Evolutionary conservation across 148 eudicot genomes (phyloP).

Genomic region (Cornus suecica): DNA sequence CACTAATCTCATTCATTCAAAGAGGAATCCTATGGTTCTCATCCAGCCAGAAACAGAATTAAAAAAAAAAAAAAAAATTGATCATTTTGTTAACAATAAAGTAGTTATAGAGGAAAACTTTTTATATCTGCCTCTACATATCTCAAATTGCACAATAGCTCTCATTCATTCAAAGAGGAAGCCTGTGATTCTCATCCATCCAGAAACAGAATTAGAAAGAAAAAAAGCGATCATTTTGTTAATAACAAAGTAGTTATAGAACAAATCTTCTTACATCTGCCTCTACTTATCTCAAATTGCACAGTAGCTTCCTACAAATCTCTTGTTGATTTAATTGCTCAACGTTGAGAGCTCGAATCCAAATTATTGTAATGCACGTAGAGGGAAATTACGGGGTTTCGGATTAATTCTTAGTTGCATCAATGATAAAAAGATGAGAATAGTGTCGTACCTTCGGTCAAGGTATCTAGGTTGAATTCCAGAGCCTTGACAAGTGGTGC

Average conservation of each 20-base stretch:
- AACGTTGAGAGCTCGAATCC: background rate
- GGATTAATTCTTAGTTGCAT: background rate
- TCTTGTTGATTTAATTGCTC: background rate
- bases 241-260: background rate
- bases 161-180: background rate
- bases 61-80: background rate
- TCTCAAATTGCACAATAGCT: background rate
- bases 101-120: background rate
- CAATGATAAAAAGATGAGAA: background rate
- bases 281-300: background rate
- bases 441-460: constrained; percentile 70
- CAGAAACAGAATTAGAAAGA: background rate
- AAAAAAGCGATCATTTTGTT: background rate
- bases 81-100: background rate
- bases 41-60: background rate
- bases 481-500: constrained; percentile 96
- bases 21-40: background rate
- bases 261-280: background rate
- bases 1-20: background rate
- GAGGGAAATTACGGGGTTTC: background rate
- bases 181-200: background rate
- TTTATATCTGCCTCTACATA: background rate
- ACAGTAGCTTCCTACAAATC: background rate
- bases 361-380: background rate
- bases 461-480: constrained; percentile 98